A percentile compares a stretch with the other conserved stretches of the same genome.
Conservation (phyloP, 306 rosid genomes). For the Begonia fuchsioides region DNA sequence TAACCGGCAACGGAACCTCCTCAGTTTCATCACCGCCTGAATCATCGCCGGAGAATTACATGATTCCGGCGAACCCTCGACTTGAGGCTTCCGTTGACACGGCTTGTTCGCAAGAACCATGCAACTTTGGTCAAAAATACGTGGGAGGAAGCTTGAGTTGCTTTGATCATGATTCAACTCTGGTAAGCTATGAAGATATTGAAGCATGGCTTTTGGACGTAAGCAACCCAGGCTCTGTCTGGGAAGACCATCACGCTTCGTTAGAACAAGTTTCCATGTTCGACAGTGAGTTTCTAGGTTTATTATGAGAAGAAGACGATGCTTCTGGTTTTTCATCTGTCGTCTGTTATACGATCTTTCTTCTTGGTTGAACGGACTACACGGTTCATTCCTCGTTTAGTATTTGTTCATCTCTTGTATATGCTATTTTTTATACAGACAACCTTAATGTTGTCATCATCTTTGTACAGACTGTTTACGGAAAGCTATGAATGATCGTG, state of each 20-base stretch:
- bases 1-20: too few relatives aligned
- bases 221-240: slow-evolving; percentile 5
- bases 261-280: slow-evolving; percentile 19
- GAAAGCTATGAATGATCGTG: too few relatives aligned
- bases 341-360: too few relatives aligned
- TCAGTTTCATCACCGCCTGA: too few relatives aligned
- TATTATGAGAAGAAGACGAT: slow-evolving; percentile 2
- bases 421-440: too few relatives aligned
- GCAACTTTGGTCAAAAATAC: too few relatives aligned
- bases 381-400: too few relatives aligned
- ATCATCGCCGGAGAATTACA: neutral
- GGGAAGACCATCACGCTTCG: slow-evolving; percentile 6
- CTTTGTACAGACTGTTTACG: too few relatives aligned
- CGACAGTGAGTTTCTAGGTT: slow-evolving; percentile 19
- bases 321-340: too few relatives aligned
- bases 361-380: neutral
- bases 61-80: neutral
- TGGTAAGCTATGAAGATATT: slow-evolving; percentile 11
- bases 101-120: too few relatives aligned
- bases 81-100: neutral
- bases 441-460: too few relatives aligned
- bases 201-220: slow-evolving; percentile 20
- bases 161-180: slow-evolving; percentile 4
- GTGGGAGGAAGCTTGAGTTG: neutral
- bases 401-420: too few relatives aligned